A percentile compares a stretch with the other conserved stretches of the same genome.
phyloP scores from a whole-genome alignment of 352 stramenopile genomes.

The Phytophthora cajani region DNA sequence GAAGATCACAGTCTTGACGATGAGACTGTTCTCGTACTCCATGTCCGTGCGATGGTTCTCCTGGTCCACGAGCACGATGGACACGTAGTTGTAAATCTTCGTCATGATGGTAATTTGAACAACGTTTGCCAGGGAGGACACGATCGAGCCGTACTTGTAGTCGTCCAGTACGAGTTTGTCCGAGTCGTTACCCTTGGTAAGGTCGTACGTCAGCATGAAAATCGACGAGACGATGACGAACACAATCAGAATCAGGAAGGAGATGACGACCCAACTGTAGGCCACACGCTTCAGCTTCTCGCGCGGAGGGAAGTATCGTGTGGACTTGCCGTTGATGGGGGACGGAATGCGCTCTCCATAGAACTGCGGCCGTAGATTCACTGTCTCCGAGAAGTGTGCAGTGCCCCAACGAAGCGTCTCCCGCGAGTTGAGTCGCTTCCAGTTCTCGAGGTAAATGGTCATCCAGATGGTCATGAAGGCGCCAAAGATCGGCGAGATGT shows the following conservation, averaged over 20 bases:
- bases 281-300: constrained; percentile 78
- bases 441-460: constrained; percentile 90
- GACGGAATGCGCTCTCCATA: constrained; percentile 77
- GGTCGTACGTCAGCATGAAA: constrained; percentile 80
- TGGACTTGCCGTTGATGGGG: constrained; percentile 74
- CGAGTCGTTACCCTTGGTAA: constrained; percentile 68
- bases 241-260: constrained; percentile 78
- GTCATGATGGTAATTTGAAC: constrained; percentile 92
- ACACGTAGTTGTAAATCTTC: constrained; percentile 91
- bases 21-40: constrained; percentile 92
- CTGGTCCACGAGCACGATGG: constrained; percentile 89
- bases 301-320: constrained; percentile 67
- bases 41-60: constrained; percentile 94
- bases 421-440: constrained; percentile 84
- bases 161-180: constrained; percentile 65
- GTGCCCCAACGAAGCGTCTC: constrained; percentile 90
- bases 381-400: constrained; percentile 68
- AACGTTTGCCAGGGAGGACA: constrained; percentile 77
- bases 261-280: constrained; percentile 83
- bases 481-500: constrained; percentile 78
- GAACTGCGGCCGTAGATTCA: constrained; percentile 79
- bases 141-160: constrained; percentile 73
- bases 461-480: constrained; percentile 92
- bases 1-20: constrained; percentile 95
- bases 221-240: constrained; percentile 77